Evolutionary conservation across 2,329 filamentous ascomycete genomes (phyloP), one percentile per base, ranked within the genome.

Genomic region (Hypomyces perniciosus): DNA sequence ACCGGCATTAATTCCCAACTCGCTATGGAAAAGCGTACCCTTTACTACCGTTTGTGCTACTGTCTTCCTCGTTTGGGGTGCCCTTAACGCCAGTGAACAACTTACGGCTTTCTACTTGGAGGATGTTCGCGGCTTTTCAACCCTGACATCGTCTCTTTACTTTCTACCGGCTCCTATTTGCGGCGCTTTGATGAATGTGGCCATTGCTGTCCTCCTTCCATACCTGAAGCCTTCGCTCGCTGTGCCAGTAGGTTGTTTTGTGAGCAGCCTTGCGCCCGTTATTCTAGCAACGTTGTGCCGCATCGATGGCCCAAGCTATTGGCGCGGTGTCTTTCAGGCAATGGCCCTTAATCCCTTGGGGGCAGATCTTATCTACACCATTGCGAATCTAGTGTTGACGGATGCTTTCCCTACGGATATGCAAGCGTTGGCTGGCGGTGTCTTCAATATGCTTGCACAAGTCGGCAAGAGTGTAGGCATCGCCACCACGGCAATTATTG

Each of bases 1-100:
- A 8, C 72, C 78, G n/a, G 78, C 78, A 1, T 60, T 83, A 8
- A 80, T 84, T 13, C 79, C 80, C 0, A 83, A 83, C 59, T 72
- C 71, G 0, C 61, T 83, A 0, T 83, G 80, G 80, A 70, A 64
- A n/a, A 80, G 78, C 42, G 59, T 61, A 0, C 61, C 73, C 9
- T 83, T 83, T 57, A 73, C 74, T 0, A 68, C 64, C 13, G 71
- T 78, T 27, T 83, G 79, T 56, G 52, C 75, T 9, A 73, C 68
- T 6, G 65, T 77, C 1, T 56, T 72, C 10, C 58, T 77, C 6
- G 63, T 71, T 0, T 71, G 61, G 50, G 72, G 66, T 0, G 68
- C 70, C 1, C 50, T 72, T 7, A 71, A 73, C 42, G 62, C 63
- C 3, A 67, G 72, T 52, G 53, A 46, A 44, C 42, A 47, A 38